phyloP scores from a whole-genome alignment of 108 stramenopile species.

The Cyclotella cryptica region DNA sequence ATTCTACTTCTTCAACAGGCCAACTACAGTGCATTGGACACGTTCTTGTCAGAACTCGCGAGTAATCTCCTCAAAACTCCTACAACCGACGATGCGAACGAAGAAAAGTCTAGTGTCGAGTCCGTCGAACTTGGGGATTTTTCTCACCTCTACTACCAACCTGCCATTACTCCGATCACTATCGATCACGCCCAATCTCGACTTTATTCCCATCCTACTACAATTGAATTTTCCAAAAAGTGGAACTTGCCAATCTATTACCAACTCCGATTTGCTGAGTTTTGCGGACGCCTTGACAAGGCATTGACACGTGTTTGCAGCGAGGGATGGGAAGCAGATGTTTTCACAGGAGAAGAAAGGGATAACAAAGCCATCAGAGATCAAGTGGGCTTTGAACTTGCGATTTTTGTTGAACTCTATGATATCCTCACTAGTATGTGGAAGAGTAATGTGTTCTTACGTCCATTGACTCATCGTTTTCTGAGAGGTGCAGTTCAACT shows the following conservation, averaged over 20 bases:
- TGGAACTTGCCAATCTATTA: constrained; percentile 94
- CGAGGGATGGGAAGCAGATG: constrained; percentile 83
- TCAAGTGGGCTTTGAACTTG: constrained; percentile 73
- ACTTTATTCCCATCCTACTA: constrained; percentile 79
- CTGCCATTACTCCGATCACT: constrained; percentile 45
- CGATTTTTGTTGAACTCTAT: constrained; percentile 84
- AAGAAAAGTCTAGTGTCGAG: constrained; percentile 21
- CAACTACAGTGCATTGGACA: constrained; percentile 83
- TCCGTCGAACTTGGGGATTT: constrained; percentile 32
- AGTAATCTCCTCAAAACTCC: constrained; percentile 51
- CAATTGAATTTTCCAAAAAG: constrained; percentile 83
- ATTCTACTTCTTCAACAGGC: constrained; percentile 18
- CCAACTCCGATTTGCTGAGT: constrained; percentile 88
- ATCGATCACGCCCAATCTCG: constrained; percentile 76
- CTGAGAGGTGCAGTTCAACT: constrained; percentile 82
- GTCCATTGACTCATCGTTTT: constrained; percentile 81
- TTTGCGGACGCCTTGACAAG: constrained; percentile 76
- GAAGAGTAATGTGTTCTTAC: constrained; percentile 71
- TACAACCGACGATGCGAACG: background rate
- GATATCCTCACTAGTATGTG: constrained; percentile 72
- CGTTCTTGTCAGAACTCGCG: constrained; percentile 77
- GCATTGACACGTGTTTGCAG: constrained; percentile 65
- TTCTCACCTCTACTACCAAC: constrained; percentile 64
- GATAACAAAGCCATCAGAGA: constrained; percentile 48
- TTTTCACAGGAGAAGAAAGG: constrained; percentile 67